Base-by-base conservation (phyloP, 106 monocot species). In the Dioscorea alata region DNA sequence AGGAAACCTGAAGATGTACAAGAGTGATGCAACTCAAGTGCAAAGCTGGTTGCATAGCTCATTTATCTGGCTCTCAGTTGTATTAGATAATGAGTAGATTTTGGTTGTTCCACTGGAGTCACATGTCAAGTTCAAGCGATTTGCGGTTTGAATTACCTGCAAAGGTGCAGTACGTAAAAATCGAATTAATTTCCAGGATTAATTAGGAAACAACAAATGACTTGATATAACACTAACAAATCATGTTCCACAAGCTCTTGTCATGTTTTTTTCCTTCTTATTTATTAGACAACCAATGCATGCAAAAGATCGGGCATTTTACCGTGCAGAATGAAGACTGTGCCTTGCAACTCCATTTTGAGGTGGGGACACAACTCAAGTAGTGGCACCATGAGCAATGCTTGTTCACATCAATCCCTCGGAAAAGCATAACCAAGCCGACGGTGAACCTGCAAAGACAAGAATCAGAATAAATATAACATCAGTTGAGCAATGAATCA, bases 371-470 rank as follows among this genome's bases (percentile, higher is more conserved):
- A 33, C 89, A 89, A 33, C 80, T 85, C 42, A 89, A 52, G 74
- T 89, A 89, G 56, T 82, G 82, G 71, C 89, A 89, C 89, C 85
- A 89, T 13, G 89, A 83, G 50, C 89, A 89, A 57, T 77, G 82
- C 10, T 89, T 80, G 66, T 80, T 89, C 50, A 49, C 85, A 59
- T 80, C 73, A 12, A 80, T 63, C 20, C 89, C 89, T 71, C 82
- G 75, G 22, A 82, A 74, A 31, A 89, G 69, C 80, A 85, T 64
- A 49, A 85, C 23, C 24, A 85, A 61, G 1, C 80, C 89, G 63
- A 85, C 65, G 50, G 67, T 74, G 31, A 89, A 89, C 57, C 89
- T 89, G 78, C n/a, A 69, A 42, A 42, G 5, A 42, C 6, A 6
- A 42, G 10, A 42, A 42, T 42, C 4, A 6, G 10, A 6, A 3